Base-by-base conservation (phyloP, 2,329 filamentous ascomycete species). In the Ophiostoma tasmaniense region DNA sequence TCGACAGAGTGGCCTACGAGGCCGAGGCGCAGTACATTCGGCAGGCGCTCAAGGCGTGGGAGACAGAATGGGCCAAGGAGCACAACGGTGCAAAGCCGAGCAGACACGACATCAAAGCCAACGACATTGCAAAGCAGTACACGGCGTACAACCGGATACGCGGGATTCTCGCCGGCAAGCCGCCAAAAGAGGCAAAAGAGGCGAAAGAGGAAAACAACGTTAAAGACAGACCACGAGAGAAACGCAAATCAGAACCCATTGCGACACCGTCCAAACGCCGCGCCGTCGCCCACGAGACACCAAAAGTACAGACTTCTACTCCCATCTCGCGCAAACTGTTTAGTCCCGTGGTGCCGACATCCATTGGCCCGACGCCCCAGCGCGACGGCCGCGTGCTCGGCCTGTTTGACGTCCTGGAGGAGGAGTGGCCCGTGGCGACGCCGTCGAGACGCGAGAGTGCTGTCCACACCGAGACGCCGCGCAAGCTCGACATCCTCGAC, bases 321-420 rank as follows among this genome's bases (percentile, higher is more conserved):
- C 87, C 88, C 1, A 80, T 83, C 61, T 81, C 83, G 50, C 81
- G 86, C 37, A 86, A 83, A 70, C 80, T 89, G 6, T 89, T 89
- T 75, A 87, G 85, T 69, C 85, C 87, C 1, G 78, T 78, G 0
- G 81, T 83, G 13, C 85, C 86, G 2, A 87, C 85, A 5, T 85
- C 83, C 0, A 85, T 95, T 71, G 90, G 90, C 2, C 91, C 91
- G 1, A 95, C 91, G 14, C 91, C 91, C 2, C 91, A 94, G 75
- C 87, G 88, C 71, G 90, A 94, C 76, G 91, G 91, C 35, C 86
- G 86, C 25, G 88, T 93, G 0, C 81, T 95, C 2, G 90, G 91
- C 4, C 79, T 95, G 22, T 95, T 95, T 75, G 91, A 94, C 75
- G 79, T 90, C 13, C 79, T 92, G 69, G 80, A 81, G 59, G 81